Evolutionary conservation across 306 rosid genomes (phyloP).

Genomic region (Castanospermum australe): DNA sequence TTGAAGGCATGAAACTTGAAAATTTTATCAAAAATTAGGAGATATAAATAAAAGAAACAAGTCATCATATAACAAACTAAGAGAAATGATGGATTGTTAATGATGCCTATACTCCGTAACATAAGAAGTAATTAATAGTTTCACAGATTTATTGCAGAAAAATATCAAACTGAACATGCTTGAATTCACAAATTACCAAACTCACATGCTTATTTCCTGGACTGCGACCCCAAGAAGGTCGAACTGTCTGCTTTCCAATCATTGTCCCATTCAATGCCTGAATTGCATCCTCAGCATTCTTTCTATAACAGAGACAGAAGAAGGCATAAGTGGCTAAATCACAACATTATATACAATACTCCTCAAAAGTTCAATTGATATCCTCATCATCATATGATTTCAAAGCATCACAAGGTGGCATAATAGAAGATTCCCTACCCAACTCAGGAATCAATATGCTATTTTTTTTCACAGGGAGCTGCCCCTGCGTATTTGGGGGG

Average conservation of each 20-base stretch:
- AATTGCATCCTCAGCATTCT: constrained; percentile 71
- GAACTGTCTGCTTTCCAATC: constrained; percentile 71
- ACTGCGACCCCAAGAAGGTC: constrained; percentile 81
- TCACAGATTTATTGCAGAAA: background rate
- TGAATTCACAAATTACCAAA: background rate
- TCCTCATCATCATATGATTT: background rate
- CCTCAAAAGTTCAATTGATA: background rate
- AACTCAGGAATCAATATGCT: background rate
- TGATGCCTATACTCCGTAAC: background rate
- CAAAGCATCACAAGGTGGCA: background rate
- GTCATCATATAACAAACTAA: too few species aligned
- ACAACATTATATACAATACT: background rate
- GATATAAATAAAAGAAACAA: background rate
- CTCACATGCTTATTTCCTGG: constrained; percentile 71
- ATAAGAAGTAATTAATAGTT: background rate
- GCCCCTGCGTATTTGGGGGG: background rate
- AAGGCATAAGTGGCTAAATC: background rate
- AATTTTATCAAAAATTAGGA: background rate
- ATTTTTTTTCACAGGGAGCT: background rate
- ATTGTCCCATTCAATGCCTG: constrained; percentile 59
- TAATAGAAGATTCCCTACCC: too few species aligned
- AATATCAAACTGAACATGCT: background rate
- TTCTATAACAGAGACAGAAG: constrained; percentile 39
- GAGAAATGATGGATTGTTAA: background rate
- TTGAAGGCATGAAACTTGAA: background rate